A percentile compares a stretch with the other conserved stretches of the same genome.
Evolutionary conservation across 371 early-diverging fungal genomes (phyloP).

Genomic region (Syncephalis fuscata): DNA sequence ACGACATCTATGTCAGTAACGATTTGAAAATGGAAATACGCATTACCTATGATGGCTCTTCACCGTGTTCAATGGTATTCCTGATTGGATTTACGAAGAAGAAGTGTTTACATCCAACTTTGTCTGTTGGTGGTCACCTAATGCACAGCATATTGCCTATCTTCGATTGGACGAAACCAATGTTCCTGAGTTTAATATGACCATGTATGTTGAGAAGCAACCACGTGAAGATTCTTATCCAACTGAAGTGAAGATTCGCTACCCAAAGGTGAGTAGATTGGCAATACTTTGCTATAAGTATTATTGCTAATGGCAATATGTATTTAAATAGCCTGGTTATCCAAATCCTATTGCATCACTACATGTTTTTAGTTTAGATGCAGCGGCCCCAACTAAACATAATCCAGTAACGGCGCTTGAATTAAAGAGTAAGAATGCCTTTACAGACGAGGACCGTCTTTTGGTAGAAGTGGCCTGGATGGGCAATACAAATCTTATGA

Average conservation of each 20-base stretch:
- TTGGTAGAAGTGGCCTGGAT: conserved; percentile 75
- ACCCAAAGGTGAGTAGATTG: conserved; percentile 45
- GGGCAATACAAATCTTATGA: conserved; percentile 37
- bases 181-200: conserved; percentile 62
- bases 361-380: conserved; percentile 32
- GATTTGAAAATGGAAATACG: conserved; percentile 42
- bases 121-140: conserved; percentile 87
- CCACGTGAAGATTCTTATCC: conserved; percentile 42
- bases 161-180: conserved; percentile 69
- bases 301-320: not conserved
- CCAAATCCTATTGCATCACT: conserved; percentile 72
- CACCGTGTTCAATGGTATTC: conserved; percentile 80
- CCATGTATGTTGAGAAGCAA: conserved; percentile 33
- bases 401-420: conserved; percentile 9
- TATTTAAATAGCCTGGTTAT: conserved; percentile 35
- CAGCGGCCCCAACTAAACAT: conserved; percentile 6
- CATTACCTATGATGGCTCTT: conserved; percentile 73
- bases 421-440: conserved; percentile 14
- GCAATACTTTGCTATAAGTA: not conserved
- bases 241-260: conserved; percentile 48
- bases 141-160: conserved; percentile 60
- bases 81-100: conserved; percentile 98
- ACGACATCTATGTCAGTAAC: conserved; percentile 64
- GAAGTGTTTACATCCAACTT: conserved; percentile 55
- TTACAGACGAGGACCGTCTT: conserved; percentile 49